phyloP scores from a whole-genome alignment of 2,329 filamentous ascomycete genomes.

The Exophiala spinifera region DNA sequence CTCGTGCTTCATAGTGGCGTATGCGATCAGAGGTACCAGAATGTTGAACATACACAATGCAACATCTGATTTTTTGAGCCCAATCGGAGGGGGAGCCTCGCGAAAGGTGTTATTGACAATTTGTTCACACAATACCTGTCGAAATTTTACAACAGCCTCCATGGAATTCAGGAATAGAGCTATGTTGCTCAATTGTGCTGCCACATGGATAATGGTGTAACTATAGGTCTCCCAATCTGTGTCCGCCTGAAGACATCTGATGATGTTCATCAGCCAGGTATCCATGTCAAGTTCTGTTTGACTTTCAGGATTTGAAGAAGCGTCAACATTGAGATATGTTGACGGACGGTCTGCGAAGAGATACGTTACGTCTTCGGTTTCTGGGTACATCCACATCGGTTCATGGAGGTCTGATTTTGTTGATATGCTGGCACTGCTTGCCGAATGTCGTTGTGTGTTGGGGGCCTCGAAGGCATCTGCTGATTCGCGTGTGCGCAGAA shows the following conservation, averaged over 20 bases:
- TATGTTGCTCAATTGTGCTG: constrained; percentile 85
- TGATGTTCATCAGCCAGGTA: constrained; percentile 73
- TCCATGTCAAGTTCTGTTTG: constrained; percentile 55
- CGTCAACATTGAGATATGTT: constrained; percentile 16
- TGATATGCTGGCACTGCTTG: constrained; percentile 21
- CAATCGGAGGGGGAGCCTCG: constrained; percentile 75
- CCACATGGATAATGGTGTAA: constrained; percentile 80
- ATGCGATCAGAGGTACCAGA: constrained; percentile 83
- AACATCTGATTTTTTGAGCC: constrained; percentile 81
- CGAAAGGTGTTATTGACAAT: constrained; percentile 73
- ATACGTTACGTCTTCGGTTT: constrained; percentile 32
- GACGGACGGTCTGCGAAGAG: constrained; percentile 14
- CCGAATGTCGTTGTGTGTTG: constrained; percentile 19
- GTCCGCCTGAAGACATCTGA: constrained; percentile 69
- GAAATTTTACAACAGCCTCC: constrained; percentile 70
- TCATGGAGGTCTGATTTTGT: constrained; percentile 18
- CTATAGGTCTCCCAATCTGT: constrained; percentile 91
- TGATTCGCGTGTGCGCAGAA: constrained; percentile 62
- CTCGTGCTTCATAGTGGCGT: constrained; percentile 62
- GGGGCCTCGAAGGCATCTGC: constrained; percentile 35
- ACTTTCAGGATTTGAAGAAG: constrained; percentile 1
- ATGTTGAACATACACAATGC: constrained; percentile 84
- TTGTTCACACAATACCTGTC: constrained; percentile 76
- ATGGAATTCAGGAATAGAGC: constrained; percentile 74
- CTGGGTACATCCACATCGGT: constrained; percentile 58